A percentile compares a stretch with the other conserved stretches of the same genome.
These are phyloP conservation scores for Coemansia sp. DNA, from an alignment of 371 early-diverging fungal species.

Conservation along the genomic window DNA sequence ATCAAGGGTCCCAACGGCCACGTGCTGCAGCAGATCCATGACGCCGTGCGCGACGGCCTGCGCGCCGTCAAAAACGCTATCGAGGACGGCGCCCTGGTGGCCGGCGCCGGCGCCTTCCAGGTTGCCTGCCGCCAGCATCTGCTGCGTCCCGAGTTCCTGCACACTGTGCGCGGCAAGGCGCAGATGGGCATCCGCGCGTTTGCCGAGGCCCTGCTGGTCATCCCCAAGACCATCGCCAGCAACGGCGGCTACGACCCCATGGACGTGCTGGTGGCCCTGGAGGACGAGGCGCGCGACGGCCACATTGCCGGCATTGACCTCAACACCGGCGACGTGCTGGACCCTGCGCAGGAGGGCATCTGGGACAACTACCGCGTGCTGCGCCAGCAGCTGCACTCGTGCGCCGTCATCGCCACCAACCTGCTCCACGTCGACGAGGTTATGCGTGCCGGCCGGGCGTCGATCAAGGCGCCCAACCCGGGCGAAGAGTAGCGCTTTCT, in stretches of 20 bases:
- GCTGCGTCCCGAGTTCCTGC: constrained; percentile 72
- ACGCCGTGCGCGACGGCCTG: constrained; percentile 98
- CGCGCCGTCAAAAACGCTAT: constrained; percentile 97
- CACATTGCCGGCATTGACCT: constrained; percentile 94
- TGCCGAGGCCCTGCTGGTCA: constrained; percentile 93
- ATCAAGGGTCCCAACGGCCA: constrained; percentile 97
- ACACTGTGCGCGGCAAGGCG: constrained; percentile 88
- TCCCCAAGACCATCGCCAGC: constrained; percentile 95
- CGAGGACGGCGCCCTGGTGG: constrained; percentile 89
- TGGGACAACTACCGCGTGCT: constrained; percentile 98
- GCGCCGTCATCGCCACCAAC: constrained; percentile 96
- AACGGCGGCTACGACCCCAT: constrained; percentile 98
- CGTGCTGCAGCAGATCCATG: constrained; percentile 94
- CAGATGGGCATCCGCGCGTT: constrained; percentile 97
- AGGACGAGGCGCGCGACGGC: constrained; percentile 90
- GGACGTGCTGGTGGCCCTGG: constrained; percentile 91
- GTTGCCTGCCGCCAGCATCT: constrained; percentile 83
- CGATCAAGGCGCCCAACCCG: constrained; percentile 58
- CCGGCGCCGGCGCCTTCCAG: constrained; percentile 98
- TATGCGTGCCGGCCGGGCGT: constrained; percentile 91
- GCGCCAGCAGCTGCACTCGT: constrained; percentile 93
- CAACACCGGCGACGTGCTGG: constrained; percentile 92
- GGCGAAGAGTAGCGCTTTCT: constrained; percentile 30
- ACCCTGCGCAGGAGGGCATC: constrained; percentile 92
- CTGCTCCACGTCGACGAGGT: constrained; percentile 99